Evolutionary conservation across 768 basidiomycete species (phyloP), one percentile per base, ranked within the genome.

Genomic region (Suillus lakei): DNA sequence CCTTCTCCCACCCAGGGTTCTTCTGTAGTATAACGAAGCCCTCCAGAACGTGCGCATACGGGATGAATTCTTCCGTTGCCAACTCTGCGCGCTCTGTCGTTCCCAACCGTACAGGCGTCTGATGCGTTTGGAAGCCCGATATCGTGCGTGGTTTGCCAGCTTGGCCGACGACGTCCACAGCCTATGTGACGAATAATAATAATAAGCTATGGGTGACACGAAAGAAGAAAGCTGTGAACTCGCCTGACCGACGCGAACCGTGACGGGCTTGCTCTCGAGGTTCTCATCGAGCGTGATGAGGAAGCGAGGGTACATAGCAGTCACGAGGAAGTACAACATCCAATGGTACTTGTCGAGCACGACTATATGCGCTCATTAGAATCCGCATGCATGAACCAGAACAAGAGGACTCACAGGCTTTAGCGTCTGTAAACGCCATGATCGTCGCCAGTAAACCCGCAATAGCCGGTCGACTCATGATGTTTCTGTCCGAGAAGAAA

Each of bases 241-340:
- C 74, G 91, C 91, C 80, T 92, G 92, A 21, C 98, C 98, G 26
- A 99, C 98, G 43, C 98, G 91, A 58, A 98, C 95, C 18, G 95
- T 96, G 41, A 98, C 93, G 2, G 95, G 91, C 63, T 89, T 82
- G 74, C 84, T 89, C 69, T 95, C 87, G 65, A 97, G 88, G 64
- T 96, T 86, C 78, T 99, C 97, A 78, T 97, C 90, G 23, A 99
- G 88, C 0, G 96, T 98, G 77, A 99, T 98, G 73, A 99, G 80
- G 91, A 99, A 98, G 64, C 96, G 90, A 41, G 98, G 98, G 80
- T 95, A 97, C 98, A 99, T 99, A 65, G 96, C 93, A 2, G 95
- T 91, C 7, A 90, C 90, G 34, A 99, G 86, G 86, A 96, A 96
- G 82, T 93, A 99, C 64, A 99, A 81, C 95, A 98, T 98, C 98